phyloP scores from a whole-genome alignment of 768 basidiomycete genomes.

The Zangia roseola region DNA sequence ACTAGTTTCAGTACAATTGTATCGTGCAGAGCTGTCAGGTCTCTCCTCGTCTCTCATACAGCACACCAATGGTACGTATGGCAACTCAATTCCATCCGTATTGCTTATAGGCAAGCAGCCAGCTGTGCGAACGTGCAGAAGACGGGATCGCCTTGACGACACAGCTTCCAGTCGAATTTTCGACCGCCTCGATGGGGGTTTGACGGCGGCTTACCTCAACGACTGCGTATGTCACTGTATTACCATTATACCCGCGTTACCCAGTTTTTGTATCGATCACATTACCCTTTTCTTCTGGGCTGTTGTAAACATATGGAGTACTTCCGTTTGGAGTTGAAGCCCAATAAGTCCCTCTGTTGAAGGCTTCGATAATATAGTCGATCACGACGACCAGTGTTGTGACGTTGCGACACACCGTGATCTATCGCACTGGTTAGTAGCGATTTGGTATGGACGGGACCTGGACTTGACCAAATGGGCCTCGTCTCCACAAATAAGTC shows the following conservation, averaged over 20 bases:
- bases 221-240: neutral
- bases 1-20: conserved; percentile 11
- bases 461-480: no score
- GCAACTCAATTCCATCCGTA: neutral
- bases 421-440: no score
- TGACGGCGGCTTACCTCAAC: neutral
- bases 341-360: no score
- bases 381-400: no score
- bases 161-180: neutral
- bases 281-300: neutral
- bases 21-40: conserved; percentile 16
- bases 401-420: no score
- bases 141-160: conserved; percentile 2
- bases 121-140: neutral
- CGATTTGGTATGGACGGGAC: no score
- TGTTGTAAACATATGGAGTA: neutral
- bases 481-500: no score
- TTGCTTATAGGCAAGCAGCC: neutral
- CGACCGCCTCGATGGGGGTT: neutral
- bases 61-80: neutral
- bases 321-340: neutral
- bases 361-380: no score
- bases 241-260: no score
- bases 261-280: neutral
- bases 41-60: conserved; percentile 4